These are phyloP conservation scores for Hymenoscyphus repandus DNA, from an alignment of 2,329 filamentous ascomycete genomes.

Conservation along the genomic window DNA sequence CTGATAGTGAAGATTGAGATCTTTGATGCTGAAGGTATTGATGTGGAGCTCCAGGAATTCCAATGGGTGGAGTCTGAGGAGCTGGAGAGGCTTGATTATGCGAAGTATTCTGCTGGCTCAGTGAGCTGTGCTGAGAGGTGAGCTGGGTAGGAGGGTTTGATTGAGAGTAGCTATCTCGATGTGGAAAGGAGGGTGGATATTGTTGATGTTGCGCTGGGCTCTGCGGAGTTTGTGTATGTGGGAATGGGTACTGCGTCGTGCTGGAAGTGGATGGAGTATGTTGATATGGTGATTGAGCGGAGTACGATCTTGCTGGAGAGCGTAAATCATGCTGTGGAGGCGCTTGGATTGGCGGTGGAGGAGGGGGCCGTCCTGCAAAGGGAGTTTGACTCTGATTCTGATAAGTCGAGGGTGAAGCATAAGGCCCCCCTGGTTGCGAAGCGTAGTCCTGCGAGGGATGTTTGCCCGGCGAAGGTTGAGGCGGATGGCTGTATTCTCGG, in stretches of 20 bases:
- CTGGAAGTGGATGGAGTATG: conserved; percentile 28
- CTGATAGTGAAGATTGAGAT: conserved; percentile 55
- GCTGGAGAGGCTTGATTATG: conserved; percentile 26
- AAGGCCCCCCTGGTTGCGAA: conserved; percentile 22
- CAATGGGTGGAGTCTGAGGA: conserved; percentile 32
- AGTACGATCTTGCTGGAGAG: conserved; percentile 37
- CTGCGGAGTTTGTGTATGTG: conserved; percentile 27
- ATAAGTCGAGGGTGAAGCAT: conserved; percentile 31
- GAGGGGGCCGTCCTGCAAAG: conserved; percentile 29
- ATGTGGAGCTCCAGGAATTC: conserved; percentile 29
- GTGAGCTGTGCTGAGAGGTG: conserved; percentile 26
- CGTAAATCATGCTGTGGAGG: conserved; percentile 34
- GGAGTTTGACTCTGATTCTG: conserved; percentile 12
- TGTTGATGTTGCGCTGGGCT: conserved; percentile 31
- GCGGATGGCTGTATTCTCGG: conserved; percentile 29
- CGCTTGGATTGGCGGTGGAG: conserved; percentile 39
- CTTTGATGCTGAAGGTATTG: conserved; percentile 38
- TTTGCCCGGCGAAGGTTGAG: conserved; percentile 29
- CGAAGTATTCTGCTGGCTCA: background rate
- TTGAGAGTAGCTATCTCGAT: conserved; percentile 29
- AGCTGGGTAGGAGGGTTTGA: conserved; percentile 21
- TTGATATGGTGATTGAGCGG: conserved; percentile 31
- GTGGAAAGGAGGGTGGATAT: conserved; percentile 24
- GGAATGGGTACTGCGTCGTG: conserved; percentile 30
- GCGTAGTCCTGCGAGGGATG: conserved; percentile 30